Evolutionary conservation across 306 rosid genomes (phyloP).

Genomic region (Gillenia trifoliata): DNA sequence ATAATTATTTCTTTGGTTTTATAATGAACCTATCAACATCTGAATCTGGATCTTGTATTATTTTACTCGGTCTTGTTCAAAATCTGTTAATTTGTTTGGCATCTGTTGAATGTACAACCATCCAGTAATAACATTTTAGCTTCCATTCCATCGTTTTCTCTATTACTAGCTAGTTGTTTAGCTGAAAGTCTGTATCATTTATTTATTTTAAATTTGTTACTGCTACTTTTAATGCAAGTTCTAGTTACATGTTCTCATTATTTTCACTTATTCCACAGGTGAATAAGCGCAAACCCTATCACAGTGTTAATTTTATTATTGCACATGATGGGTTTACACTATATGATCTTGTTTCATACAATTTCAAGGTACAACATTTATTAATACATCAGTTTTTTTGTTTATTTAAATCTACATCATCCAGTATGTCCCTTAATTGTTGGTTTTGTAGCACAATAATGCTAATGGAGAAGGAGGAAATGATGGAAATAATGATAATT

Average conservation of each 20-base stretch:
- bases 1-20: neutral
- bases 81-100: neutral
- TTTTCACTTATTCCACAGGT: constrained; percentile 44
- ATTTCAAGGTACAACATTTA: constrained; percentile 62
- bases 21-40: neutral
- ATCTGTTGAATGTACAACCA: neutral
- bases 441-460: constrained; percentile 79
- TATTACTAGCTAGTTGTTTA: neutral
- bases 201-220: neutral
- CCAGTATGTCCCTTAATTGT: constrained; percentile 20
- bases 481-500: constrained; percentile 81
- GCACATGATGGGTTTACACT: constrained; percentile 94
- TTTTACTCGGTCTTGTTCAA: neutral
- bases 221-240: neutral
- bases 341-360: constrained; percentile 86
- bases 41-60: neutral
- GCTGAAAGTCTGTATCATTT: neutral
- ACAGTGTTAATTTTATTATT: constrained; percentile 70
- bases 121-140: neutral
- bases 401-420: neutral
- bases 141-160: neutral
- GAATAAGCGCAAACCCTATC: constrained; percentile 87
- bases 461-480: constrained; percentile 96
- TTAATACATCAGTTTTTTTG: neutral
- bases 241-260: constrained; percentile 7